These are phyloP conservation scores for Kodamaea plutei DNA, from an alignment of 1,139 yeast species.

Conservation along the genomic window DNA sequence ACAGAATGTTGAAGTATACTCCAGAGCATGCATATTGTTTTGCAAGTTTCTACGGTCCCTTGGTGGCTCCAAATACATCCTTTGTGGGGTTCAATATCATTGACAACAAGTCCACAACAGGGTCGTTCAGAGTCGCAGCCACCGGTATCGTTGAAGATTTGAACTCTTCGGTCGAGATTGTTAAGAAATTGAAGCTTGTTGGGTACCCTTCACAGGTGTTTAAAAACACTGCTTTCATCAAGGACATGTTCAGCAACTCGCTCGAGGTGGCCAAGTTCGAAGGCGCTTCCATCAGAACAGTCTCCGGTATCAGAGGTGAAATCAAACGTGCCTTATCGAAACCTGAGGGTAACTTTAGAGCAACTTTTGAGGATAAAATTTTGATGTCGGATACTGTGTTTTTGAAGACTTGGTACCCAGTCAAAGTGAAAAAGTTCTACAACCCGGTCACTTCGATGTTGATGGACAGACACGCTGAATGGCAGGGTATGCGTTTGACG, in stretches of 20 bases:
- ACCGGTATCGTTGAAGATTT: slow-evolving; percentile 95
- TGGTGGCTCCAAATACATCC: slow-evolving; percentile 95
- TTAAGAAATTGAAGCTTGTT: slow-evolving; percentile 89
- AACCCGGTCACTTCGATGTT: slow-evolving; percentile 94
- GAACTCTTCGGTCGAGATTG: slow-evolving; percentile 86
- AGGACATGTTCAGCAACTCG: slow-evolving; percentile 90
- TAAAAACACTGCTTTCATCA: slow-evolving; percentile 94
- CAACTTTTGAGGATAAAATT: slow-evolving; percentile 96
- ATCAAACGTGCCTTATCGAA: slow-evolving; percentile 89
- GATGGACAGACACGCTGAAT: slow-evolving; percentile 67
- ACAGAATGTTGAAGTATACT: slow-evolving; percentile 95
- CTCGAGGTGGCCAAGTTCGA: slow-evolving; percentile 97
- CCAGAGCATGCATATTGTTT: slow-evolving; percentile 98
- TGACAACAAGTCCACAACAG: slow-evolving; percentile 77
- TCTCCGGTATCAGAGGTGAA: slow-evolving; percentile 96
- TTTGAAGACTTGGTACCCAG: slow-evolving; percentile 96
- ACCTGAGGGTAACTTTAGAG: slow-evolving; percentile 96
- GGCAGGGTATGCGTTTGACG: slow-evolving; percentile 96
- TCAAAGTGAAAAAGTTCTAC: slow-evolving; percentile 82
- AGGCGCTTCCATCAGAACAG: slow-evolving; percentile 95
- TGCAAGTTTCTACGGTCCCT: slow-evolving; percentile 95
- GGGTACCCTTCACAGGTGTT: slow-evolving; percentile 93
- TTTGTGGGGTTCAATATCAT: slow-evolving; percentile 93
- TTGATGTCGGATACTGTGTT: slow-evolving; percentile 86
- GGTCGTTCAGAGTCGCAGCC: slow-evolving; percentile 94